These are phyloP conservation scores for Penicillium longicatenatum DNA, from an alignment of 495 filamentous ascomycete genomes.

Conservation along the genomic window DNA sequence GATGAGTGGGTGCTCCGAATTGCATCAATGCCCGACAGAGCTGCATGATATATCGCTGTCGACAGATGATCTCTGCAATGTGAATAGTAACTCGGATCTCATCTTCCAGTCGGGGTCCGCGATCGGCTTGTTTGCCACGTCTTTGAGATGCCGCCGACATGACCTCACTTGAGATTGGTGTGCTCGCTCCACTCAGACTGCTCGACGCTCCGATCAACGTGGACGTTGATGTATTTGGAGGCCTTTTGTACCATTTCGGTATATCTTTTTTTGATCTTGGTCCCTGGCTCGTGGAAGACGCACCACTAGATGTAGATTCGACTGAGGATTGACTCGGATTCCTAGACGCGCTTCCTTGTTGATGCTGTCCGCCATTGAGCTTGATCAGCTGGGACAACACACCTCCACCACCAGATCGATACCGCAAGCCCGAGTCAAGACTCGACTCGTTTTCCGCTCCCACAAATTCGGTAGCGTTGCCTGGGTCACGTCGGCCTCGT, in stretches of 20 bases:
- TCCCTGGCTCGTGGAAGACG: constrained; percentile 13
- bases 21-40: constrained; percentile 82
- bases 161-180: constrained; percentile 32
- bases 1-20: constrained; percentile 73
- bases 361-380: constrained; percentile 23
- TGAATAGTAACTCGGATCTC: constrained; percentile 80
- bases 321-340: constrained; percentile 16
- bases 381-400: constrained; percentile 39
- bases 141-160: constrained; percentile 34
- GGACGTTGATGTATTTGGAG: constrained; percentile 31
- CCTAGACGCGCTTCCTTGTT: constrained; percentile 11
- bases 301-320: constrained; percentile 9
- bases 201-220: constrained; percentile 23
- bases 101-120: constrained; percentile 40
- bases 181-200: constrained; percentile 31
- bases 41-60: constrained; percentile 81
- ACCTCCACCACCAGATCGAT: constrained; percentile 33
- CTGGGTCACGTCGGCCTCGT: constrained; percentile 22
- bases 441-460: constrained; percentile 17
- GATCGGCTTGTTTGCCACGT: constrained; percentile 25
- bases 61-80: constrained; percentile 77
- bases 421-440: constrained; percentile 20
- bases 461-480: constrained; percentile 13
- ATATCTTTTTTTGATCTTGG: constrained; percentile 27
- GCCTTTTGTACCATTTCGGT: constrained; percentile 41